These are phyloP conservation scores for Abrus pulchellus DNA, from an alignment of 306 rosid genomes.

Conservation along the genomic window DNA sequence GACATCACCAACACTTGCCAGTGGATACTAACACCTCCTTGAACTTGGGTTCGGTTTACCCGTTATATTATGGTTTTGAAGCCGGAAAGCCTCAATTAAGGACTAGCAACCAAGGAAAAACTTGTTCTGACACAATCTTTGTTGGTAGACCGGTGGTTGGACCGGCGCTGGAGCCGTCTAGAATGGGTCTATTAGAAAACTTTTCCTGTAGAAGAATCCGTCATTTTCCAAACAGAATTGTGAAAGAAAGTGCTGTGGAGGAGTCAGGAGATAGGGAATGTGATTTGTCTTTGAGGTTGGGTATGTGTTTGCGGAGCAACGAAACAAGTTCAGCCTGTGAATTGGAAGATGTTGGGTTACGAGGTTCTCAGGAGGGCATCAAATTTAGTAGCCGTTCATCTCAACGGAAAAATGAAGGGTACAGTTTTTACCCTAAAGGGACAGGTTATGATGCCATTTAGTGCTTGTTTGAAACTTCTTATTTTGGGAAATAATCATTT, in stretches of 20 bases:
- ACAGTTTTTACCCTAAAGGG: conserved; percentile 68
- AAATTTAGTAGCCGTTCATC: conserved; percentile 53
- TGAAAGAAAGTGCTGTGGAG: conserved; percentile 52
- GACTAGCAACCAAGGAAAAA: conserved; percentile 47
- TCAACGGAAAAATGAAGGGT: conserved; percentile 57
- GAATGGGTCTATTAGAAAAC: conserved; percentile 50
- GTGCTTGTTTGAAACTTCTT: not conserved
- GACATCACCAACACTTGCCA: conserved; percentile 57
- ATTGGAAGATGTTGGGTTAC: conserved; percentile 60
- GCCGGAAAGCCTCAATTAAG: conserved; percentile 53
- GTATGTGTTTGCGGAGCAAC: conserved; percentile 58
- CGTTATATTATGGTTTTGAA: conserved; percentile 73
- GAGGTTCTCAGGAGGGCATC: conserved; percentile 63
- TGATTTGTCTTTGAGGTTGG: conserved; percentile 88
- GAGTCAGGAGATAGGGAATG: conserved; percentile 61
- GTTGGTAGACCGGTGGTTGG: conserved; percentile 74
- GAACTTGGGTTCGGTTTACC: conserved; percentile 82
- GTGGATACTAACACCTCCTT: conserved; percentile 56
- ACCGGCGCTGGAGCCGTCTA: conserved; percentile 62
- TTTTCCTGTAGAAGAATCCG: conserved; percentile 49
- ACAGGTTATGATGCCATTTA: conserved; percentile 60
- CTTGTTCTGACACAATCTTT: conserved; percentile 58
- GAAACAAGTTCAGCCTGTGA: conserved; percentile 59
- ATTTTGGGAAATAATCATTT: not conserved
- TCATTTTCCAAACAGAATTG: conserved; percentile 48